phyloP scores from a whole-genome alignment of 192 early-diverging fungal genomes.

The Coemansia guatemalensis region DNA sequence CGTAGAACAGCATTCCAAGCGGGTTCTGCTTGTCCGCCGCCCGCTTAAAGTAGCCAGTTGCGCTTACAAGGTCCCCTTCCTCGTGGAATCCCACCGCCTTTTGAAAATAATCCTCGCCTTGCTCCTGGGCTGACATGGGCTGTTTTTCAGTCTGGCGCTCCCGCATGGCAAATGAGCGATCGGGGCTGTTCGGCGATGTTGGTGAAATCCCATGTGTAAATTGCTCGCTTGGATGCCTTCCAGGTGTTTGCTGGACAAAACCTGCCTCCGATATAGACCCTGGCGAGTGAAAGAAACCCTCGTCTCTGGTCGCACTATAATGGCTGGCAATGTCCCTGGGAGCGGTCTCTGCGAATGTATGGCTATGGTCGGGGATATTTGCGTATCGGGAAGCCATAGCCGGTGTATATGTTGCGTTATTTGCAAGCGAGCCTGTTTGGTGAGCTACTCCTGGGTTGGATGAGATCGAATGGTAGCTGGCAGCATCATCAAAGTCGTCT shows the following conservation, averaged over 20 bases:
- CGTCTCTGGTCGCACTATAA: constrained; percentile 35
- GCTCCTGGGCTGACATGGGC: constrained; percentile 33
- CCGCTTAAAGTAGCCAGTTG: constrained; percentile 67
- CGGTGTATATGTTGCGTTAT: constrained; percentile 21
- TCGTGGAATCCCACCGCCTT: constrained; percentile 71
- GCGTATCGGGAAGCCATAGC: constrained; percentile 37
- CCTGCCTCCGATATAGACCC: constrained; percentile 3
- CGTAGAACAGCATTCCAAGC: constrained; percentile 71
- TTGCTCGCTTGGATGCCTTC: constrained; percentile 4
- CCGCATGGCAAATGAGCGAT: constrained; percentile 12
- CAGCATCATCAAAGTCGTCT: constrained; percentile 56
- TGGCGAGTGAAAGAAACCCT: constrained; percentile 21
- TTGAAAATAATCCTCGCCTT: constrained; percentile 63
- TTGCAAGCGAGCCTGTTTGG: constrained; percentile 11
- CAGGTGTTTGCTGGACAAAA: background rate
- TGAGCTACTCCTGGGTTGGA: constrained; percentile 39
- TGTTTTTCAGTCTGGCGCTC: constrained; percentile 5
- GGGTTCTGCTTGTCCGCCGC: constrained; percentile 65
- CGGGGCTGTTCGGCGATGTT: background rate
- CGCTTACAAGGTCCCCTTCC: constrained; percentile 65
- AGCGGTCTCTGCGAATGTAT: constrained; percentile 9
- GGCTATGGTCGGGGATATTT: constrained; percentile 32
- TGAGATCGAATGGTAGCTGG: constrained; percentile 55
- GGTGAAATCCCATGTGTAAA: constrained; percentile 5
- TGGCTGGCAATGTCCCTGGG: constrained; percentile 31